phyloP scores from a whole-genome alignment of 495 filamentous ascomycete genomes.

The Elasticomyces elasticus region DNA sequence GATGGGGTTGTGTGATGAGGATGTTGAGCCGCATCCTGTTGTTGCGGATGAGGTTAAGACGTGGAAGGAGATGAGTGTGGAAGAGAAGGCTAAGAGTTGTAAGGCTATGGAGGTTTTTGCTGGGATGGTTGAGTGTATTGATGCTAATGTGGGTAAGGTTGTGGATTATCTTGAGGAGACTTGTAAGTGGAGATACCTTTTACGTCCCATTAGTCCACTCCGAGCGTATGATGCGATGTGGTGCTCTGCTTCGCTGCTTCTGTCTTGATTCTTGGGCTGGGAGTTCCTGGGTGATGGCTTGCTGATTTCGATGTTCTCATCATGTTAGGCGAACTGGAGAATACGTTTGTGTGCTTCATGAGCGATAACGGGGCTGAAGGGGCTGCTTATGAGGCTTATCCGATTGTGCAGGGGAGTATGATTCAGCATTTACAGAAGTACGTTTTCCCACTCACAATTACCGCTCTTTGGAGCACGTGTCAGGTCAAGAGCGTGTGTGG shows the following conservation, averaged over 20 bases:
- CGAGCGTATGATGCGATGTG: too few species aligned
- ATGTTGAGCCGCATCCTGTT: conserved; percentile 36
- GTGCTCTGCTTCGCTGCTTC: too few species aligned
- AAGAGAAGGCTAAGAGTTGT: conserved; percentile 43
- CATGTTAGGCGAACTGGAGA: conserved; percentile 54
- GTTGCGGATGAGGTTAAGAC: conserved; percentile 44
- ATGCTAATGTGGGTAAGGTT: conserved; percentile 50
- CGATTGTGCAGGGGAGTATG: conserved; percentile 35
- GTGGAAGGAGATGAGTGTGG: conserved; percentile 42
- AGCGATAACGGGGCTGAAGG: conserved; percentile 58
- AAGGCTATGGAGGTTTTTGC: conserved; percentile 54
- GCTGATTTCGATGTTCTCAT: too few species aligned
- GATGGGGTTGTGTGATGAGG: conserved; percentile 29
- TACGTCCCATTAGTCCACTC: too few species aligned
- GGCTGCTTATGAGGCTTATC: conserved; percentile 49
- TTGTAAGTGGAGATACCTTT: too few species aligned
- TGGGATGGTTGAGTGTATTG: conserved; percentile 55
- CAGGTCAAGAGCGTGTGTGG: too few species aligned
- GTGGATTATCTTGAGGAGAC: conserved; percentile 45
- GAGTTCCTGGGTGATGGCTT: too few species aligned
- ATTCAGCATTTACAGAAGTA: conserved; percentile 46
- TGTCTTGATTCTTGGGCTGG: too few species aligned
- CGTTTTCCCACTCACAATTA: neutral
- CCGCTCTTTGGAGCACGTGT: too few species aligned
- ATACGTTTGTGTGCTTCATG: conserved; percentile 56